Conservation (phyloP, 129 eudicot genomes). For the Scalesia atractyloides region DNA sequence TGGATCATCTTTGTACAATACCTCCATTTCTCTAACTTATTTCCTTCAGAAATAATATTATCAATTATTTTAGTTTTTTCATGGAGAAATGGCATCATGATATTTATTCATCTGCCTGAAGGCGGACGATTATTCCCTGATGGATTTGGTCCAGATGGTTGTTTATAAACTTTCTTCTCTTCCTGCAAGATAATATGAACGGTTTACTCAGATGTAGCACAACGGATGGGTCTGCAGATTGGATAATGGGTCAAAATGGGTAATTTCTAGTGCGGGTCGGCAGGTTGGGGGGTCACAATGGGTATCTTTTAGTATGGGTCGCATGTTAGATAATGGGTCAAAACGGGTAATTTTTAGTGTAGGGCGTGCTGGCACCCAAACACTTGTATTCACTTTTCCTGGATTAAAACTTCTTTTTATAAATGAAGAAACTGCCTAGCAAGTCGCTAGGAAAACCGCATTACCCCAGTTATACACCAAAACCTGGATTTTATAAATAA, state of each 20-base stretch:
- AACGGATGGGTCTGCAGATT: not conserved
- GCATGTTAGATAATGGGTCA: not conserved
- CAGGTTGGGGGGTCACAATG: no score
- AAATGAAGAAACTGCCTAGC: no score
- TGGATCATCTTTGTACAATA: constrained; percentile 17
- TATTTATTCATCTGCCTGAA: constrained; percentile 37
- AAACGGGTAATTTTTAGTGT: not conserved
- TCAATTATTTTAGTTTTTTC: constrained; percentile 18
- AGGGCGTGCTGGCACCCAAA: not conserved
- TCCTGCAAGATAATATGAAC: constrained; percentile 33
- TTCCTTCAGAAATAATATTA: constrained; percentile 22
- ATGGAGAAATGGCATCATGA: constrained; percentile 11
- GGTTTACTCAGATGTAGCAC: not conserved
- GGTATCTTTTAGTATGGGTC: not conserved
- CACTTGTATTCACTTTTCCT: not conserved
- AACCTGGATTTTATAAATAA: not conserved
- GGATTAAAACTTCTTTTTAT: no score
- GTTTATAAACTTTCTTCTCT: constrained; percentile 39
- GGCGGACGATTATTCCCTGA: constrained; percentile 59
- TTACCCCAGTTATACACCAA: no score
- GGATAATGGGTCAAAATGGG: not conserved
- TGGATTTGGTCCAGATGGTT: constrained; percentile 74
- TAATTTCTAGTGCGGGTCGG: not conserved
- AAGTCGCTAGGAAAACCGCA: no score
- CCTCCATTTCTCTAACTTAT: constrained; percentile 22